Evolutionary conservation across 1,284 basidiomycete genomes (phyloP).

Genomic region (Irpex sp.): DNA sequence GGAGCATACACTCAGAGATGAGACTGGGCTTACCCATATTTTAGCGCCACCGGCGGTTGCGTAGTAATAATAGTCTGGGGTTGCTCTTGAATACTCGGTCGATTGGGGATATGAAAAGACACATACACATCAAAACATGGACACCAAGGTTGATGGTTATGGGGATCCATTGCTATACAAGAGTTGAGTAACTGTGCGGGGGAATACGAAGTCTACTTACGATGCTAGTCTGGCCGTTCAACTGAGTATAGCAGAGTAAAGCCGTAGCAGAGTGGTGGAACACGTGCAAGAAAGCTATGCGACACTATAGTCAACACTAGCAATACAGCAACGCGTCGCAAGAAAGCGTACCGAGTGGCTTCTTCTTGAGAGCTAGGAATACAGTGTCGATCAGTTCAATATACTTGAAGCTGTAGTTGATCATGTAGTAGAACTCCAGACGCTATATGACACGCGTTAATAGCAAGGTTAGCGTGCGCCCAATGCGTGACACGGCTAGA

Average conservation of each 20-base stretch:
- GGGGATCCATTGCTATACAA: slow-evolving; percentile 87
- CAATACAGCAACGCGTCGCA: slow-evolving; percentile 4
- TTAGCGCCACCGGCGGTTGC: slow-evolving; percentile 92
- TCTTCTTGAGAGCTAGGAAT: slow-evolving; percentile 98
- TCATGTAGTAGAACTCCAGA: slow-evolving; percentile 92
- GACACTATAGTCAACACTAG: background rate
- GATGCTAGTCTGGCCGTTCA: slow-evolving; percentile 90
- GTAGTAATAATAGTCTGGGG: slow-evolving; percentile 93
- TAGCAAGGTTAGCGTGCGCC: slow-evolving; percentile 1
- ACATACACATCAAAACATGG: slow-evolving; percentile 97
- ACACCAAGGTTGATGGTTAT: slow-evolving; percentile 92
- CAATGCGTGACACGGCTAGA: background rate
- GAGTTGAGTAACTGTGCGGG: background rate
- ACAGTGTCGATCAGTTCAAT: slow-evolving; percentile 93
- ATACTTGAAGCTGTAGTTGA: slow-evolving; percentile 98
- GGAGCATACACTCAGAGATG: background rate
- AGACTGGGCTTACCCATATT: slow-evolving; percentile 75
- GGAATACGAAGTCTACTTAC: slow-evolving; percentile 41
- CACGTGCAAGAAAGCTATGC: slow-evolving; percentile 90
- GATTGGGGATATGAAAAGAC: background rate
- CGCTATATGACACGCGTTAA: slow-evolving; percentile 39
- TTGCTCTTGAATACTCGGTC: background rate
- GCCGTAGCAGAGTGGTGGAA: slow-evolving; percentile 99
- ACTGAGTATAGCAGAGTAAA: slow-evolving; percentile 89
- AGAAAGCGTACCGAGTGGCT: slow-evolving; percentile 75